A percentile compares a stretch with the other conserved stretches of the same genome.
phyloP scores from a whole-genome alignment of 306 rosid species.

The Abrus precatorius region DNA sequence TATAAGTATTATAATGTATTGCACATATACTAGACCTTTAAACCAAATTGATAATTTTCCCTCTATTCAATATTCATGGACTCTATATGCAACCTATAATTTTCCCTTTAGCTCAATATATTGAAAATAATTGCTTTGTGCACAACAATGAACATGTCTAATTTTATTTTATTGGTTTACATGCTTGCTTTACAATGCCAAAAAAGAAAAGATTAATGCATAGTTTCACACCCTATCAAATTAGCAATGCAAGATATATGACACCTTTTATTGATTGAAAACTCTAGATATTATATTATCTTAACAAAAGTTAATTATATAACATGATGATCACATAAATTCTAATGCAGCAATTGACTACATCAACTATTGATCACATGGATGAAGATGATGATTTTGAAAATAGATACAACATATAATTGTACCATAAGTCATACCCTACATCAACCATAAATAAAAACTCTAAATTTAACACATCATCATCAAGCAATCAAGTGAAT shows the following conservation, averaged over 20 bases:
- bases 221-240: not conserved
- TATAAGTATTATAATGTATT: no score
- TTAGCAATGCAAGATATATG: not conserved
- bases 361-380: not conserved
- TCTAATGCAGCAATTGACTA: constrained; percentile 2
- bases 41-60: no score
- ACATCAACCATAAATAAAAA: not conserved
- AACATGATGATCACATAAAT: not conserved
- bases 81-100: no score
- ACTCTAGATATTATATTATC: constrained; percentile 4
- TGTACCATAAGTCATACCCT: not conserved
- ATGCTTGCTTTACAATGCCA: no score
- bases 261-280: constrained; percentile 1
- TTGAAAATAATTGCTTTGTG: no score
- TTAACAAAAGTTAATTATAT: not conserved
- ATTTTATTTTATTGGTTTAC: no score
- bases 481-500: not conserved
- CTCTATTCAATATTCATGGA: no score
- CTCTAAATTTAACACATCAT: not conserved
- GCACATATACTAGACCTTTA: no score
- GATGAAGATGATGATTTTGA: not conserved
- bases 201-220: no score
- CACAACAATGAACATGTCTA: no score
- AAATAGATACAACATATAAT: not conserved
- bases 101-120: no score